Conservation (phyloP, 1,284 basidiomycete species). For the Macrocystidia cucumis region DNA sequence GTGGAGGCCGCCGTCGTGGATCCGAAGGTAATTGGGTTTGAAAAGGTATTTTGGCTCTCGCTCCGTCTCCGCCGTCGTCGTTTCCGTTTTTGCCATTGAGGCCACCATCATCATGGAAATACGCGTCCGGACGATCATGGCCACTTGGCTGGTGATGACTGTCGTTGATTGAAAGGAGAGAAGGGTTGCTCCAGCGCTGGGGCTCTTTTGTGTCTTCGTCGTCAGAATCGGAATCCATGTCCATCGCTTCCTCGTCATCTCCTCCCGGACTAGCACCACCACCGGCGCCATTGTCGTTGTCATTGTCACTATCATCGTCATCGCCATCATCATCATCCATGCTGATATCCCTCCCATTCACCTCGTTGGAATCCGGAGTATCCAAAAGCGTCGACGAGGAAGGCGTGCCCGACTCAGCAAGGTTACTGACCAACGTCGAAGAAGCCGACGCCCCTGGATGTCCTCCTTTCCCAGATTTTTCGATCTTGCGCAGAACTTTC, state of each 20-base stretch:
- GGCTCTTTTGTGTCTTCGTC: constrained; percentile 9
- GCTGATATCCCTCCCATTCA: constrained; percentile 16
- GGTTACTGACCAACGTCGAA: constrained; percentile 15
- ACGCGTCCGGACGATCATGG: not conserved
- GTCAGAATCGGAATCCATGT: constrained; percentile 13
- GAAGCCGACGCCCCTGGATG: constrained; percentile 18
- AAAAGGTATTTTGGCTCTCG: constrained; percentile 5
- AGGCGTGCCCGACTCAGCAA: too few species aligned
- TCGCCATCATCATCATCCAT: constrained; percentile 15
- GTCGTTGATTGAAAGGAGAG: constrained; percentile 4
- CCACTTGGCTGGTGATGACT: constrained; percentile 2
- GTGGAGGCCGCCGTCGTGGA: constrained; percentile 14
- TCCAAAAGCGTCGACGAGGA: constrained; percentile 26
- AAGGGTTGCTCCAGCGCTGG: constrained; percentile 8
- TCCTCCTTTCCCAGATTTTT: constrained; percentile 34
- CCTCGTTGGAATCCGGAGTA: constrained; percentile 31
- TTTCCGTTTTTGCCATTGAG: not conserved
- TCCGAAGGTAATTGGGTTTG: constrained; percentile 9
- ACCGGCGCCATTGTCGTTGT: too few species aligned
- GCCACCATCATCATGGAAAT: constrained; percentile 1
- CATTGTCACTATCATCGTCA: too few species aligned
- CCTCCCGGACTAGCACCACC: too few species aligned
- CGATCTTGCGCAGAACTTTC: constrained; percentile 59
- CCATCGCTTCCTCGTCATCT: constrained; percentile 14
- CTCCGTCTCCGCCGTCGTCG: constrained; percentile 1